phyloP scores from a whole-genome alignment of 2,329 filamentous ascomycete species.

The Davidsoniella neocaledoniae region DNA sequence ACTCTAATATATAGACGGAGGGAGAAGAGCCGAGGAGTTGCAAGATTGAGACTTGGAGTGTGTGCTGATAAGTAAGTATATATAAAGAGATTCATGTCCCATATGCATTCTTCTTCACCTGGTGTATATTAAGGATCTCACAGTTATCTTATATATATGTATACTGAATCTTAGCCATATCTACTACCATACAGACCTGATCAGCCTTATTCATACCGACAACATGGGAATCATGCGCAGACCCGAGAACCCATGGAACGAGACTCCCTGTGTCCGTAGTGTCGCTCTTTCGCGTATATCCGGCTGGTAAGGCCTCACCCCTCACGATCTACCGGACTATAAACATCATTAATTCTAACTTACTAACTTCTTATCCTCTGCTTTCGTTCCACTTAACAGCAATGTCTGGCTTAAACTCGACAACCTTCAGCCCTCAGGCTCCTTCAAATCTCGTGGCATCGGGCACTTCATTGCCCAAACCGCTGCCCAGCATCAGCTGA shows the following conservation, averaged over 20 bases:
- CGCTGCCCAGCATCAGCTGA: neutral
- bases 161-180: no score
- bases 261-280: slow-evolving; percentile 56
- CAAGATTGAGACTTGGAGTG: no score
- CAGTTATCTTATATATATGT: no score
- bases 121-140: no score
- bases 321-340: neutral
- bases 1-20: no score
- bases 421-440: slow-evolving; percentile 63
- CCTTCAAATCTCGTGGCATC: slow-evolving; percentile 68
- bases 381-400: slow-evolving; percentile 21
- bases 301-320: slow-evolving; percentile 42
- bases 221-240: no score
- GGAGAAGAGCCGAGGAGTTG: no score
- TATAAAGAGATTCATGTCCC: no score
- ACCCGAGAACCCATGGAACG: slow-evolving; percentile 12
- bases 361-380: neutral
- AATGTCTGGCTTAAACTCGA: slow-evolving; percentile 73
- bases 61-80: no score
- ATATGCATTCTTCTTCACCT: no score
- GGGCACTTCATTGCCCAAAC: slow-evolving; percentile 42
- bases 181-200: no score
- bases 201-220: no score
- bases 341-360: neutral
- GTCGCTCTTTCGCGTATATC: slow-evolving; percentile 48